Evolutionary conservation across 805 yeast genomes (phyloP), one percentile per base, ranked within the genome.

Genomic region (Wilhelminamyces savonicus): DNA sequence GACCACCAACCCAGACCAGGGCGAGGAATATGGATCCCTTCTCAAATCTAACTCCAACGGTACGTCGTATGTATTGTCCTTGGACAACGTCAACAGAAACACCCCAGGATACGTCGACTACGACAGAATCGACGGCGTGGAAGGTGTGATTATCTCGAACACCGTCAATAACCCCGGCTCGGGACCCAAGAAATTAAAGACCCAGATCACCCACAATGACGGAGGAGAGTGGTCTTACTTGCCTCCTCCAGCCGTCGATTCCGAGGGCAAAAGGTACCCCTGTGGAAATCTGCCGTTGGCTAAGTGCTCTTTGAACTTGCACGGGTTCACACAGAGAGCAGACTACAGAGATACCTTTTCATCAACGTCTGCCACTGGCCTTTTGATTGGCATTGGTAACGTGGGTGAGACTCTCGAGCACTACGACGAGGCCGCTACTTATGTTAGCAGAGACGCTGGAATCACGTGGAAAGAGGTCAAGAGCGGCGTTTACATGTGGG

Each of bases 1-100:
- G 6, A 83, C 95, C 3, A 80, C 88, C 0, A 65, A 66, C 42
- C 48, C 59, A 13, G 66, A 59, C 9, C 26, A 44, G 1, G 75
- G 69, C 11, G 46, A 57, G 7, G 92, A 85, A 45, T 78, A 52
- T 51, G 98, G 98, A 12, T 67, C 85, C 1, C 58, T 92, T 13
- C 63, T 92, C 48, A 90, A 90, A 48, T 85, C 95, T 2, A 88
- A 90, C 55, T 84, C 82, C 13, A 85, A 86, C 44, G 98, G 98
- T 37, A 86, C 97, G 0, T 74, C 82, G 5, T 88, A 84, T 50
- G 85, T 82, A 3, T 59, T 76, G 22, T 62, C 87, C 2, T 65
- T 82, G 36, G 71, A 69, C 7, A 58, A 74, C 33, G 96, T 86
- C 12, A 92, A 88, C 54, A 69, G 97, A 42, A 76, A 87, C 40